Conservation (phyloP, 1,284 basidiomycete species). For the Nidula niveotomentosa region DNA sequence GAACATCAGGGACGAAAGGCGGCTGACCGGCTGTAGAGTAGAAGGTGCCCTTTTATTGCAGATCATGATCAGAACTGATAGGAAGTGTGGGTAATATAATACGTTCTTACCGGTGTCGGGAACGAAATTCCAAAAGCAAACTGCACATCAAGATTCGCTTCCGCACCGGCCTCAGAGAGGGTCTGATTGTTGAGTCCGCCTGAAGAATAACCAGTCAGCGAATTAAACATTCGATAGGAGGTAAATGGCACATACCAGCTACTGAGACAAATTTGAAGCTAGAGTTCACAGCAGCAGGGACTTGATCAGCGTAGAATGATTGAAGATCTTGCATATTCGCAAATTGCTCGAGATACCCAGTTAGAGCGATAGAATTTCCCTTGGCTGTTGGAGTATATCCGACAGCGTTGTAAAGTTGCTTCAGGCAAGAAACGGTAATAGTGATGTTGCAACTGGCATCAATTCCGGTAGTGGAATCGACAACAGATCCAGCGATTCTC, state of each 20-base stretch:
- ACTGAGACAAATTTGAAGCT: constrained; percentile 45
- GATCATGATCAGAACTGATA: not conserved
- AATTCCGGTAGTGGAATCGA: constrained; percentile 37
- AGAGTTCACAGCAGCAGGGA: constrained; percentile 42
- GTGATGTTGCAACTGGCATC: constrained; percentile 50
- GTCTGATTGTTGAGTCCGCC: constrained; percentile 67
- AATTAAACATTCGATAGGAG: constrained; percentile 2
- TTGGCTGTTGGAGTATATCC: constrained; percentile 37
- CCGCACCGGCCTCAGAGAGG: constrained; percentile 49
- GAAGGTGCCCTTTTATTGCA: constrained; percentile 39
- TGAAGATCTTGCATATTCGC: constrained; percentile 57
- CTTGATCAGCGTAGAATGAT: constrained; percentile 46
- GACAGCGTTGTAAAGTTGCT: constrained; percentile 49
- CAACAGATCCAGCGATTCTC: constrained; percentile 19
- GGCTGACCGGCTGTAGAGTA: constrained; percentile 63
- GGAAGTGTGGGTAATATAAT: not conserved
- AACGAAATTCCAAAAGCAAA: constrained; percentile 64
- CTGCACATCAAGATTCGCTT: constrained; percentile 74
- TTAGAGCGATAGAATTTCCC: constrained; percentile 53
- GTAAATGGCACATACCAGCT: constrained; percentile 33
- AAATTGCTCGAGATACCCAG: constrained; percentile 54
- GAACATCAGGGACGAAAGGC: constrained; percentile 53
- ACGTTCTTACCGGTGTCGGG: constrained; percentile 33
- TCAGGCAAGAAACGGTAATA: constrained; percentile 50
- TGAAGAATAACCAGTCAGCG: constrained; percentile 10